Evolutionary conservation across 2,329 filamentous ascomycete species (phyloP).

Genomic region (Penicillium occitanis): DNA sequence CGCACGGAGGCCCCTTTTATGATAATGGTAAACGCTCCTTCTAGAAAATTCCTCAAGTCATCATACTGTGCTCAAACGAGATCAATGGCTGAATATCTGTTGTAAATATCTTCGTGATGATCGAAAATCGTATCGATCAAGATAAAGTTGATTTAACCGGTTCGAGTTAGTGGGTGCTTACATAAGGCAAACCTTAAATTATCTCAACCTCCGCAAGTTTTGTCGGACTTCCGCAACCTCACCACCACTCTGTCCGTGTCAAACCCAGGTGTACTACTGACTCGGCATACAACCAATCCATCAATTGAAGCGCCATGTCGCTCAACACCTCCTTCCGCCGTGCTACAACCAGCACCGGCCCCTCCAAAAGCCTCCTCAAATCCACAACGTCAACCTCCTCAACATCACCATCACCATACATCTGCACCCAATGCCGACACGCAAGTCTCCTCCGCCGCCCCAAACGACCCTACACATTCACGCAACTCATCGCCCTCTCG

Average conservation of each 20-base stretch:
- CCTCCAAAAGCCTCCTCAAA: slow-evolving; percentile 6
- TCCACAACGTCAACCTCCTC: slow-evolving; percentile 24
- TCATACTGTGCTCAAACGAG: neutral
- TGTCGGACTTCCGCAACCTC: slow-evolving; percentile 30
- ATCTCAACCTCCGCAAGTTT: slow-evolving; percentile 29
- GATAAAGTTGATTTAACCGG: neutral
- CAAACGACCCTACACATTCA: slow-evolving; percentile 93
- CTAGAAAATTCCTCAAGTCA: neutral
- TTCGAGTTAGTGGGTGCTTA: slow-evolving; percentile 27
- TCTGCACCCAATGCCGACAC: slow-evolving; percentile 66
- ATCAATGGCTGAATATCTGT: neutral
- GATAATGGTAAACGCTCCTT: neutral
- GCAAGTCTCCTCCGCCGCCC: slow-evolving; percentile 84
- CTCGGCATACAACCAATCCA: too few species aligned
- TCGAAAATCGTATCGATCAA: slow-evolving; percentile 3
- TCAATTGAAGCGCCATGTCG: slow-evolving; percentile 27
- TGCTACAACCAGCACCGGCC: slow-evolving; percentile 22
- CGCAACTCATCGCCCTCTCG: slow-evolving; percentile 88
- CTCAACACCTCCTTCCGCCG: slow-evolving; percentile 40
- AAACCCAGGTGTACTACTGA: too few species aligned
- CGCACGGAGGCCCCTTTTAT: neutral
- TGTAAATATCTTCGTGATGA: neutral
- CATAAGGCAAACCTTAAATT: slow-evolving; percentile 29
- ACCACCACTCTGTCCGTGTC: neutral
- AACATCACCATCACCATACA: slow-evolving; percentile 40